phyloP scores from a whole-genome alignment of 225 moss, liverwort and hornwort species.

The Marchantia paleacea region DNA sequence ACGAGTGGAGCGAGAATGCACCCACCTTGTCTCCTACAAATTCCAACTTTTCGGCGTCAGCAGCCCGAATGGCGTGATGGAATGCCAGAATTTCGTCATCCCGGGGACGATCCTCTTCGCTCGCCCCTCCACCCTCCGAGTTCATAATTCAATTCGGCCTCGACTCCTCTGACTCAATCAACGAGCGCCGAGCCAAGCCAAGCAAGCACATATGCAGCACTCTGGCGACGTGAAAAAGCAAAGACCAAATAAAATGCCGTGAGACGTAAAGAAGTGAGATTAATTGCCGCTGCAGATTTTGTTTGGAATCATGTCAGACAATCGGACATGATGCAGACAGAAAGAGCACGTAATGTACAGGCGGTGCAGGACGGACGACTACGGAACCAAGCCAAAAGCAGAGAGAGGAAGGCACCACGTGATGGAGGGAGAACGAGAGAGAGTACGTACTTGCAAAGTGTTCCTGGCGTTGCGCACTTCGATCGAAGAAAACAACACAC shows the following conservation, averaged over 20 bases:
- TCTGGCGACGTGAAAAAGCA: not conserved
- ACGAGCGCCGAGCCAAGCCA: not conserved
- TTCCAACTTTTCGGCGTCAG: conserved; percentile 91
- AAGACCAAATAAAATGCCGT: not conserved
- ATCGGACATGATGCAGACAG: not conserved
- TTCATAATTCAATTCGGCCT: conserved; percentile 48
- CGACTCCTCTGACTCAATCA: not conserved
- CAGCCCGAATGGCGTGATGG: conserved; percentile 88
- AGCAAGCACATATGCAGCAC: not conserved
- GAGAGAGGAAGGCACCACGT: too few relatives aligned
- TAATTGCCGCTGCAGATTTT: not conserved
- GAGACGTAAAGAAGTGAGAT: conserved; percentile 4
- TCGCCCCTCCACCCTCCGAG: conserved; percentile 55
- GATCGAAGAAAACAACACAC: not conserved
- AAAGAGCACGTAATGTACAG: not conserved
- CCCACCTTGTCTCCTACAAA: conserved; percentile 93
- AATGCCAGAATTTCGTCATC: conserved; percentile 98
- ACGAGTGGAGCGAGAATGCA: conserved; percentile 7
- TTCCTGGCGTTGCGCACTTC: not conserved
- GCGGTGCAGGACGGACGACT: not conserved
- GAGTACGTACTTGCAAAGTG: not conserved
- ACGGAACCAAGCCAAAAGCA: not conserved
- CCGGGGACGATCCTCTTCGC: conserved; percentile 76
- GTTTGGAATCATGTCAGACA: not conserved
- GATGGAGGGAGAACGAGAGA: not conserved